Percentiles rank a stretch among this genome's conserved stretches.
Evolutionary conservation across 1,284 basidiomycete species (phyloP).

Genomic region (Gymnopus androsaceus): DNA sequence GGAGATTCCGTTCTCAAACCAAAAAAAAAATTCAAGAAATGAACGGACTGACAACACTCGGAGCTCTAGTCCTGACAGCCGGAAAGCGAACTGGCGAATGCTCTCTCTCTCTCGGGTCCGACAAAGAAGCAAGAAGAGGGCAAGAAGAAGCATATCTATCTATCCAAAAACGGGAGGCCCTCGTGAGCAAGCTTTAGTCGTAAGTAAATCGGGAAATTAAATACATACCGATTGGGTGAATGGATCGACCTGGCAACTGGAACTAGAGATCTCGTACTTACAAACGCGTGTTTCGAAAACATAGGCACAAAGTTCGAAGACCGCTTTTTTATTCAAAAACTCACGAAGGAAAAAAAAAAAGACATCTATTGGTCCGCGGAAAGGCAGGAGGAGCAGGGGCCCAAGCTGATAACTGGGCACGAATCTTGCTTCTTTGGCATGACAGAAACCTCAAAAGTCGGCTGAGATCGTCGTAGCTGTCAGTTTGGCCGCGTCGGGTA

Average conservation of each 20-base stretch:
- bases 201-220: too few relatives aligned
- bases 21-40: background rate
- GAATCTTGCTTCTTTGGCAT: constrained; percentile 34
- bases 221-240: too few relatives aligned
- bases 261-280: background rate
- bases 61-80: background rate
- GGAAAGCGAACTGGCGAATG: constrained; percentile 5
- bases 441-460: constrained; percentile 42
- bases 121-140: background rate
- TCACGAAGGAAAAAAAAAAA: background rate
- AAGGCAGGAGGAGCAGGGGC: background rate
- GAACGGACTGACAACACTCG: background rate
- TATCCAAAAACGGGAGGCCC: too few relatives aligned
- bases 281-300: background rate
- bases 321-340: background rate
- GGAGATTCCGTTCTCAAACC: background rate
- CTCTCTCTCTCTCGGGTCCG: constrained; percentile 1
- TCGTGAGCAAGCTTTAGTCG: too few relatives aligned
- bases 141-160: background rate
- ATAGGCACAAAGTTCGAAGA: background rate
- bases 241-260: background rate
- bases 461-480: constrained; percentile 10
- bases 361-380: background rate
- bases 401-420: background rate
- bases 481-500: constrained; percentile 36